These are phyloP conservation scores for Sonneratia caseolaris DNA, from an alignment of 345 rosid genomes.

Conservation along the genomic window DNA sequence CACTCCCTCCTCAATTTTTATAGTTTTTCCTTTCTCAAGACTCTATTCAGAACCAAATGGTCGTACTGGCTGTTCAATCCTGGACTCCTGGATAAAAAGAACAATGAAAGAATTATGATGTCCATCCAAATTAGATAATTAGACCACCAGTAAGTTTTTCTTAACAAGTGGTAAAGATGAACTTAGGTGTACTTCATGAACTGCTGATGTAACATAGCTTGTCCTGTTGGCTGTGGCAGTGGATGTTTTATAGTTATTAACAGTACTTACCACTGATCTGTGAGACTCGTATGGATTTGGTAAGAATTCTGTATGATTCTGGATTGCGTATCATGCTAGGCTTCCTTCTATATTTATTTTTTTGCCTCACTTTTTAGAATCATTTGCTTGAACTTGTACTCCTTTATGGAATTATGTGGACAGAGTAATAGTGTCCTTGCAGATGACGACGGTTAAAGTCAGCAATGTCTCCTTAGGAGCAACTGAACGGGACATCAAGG, in stretches of 20 bases:
- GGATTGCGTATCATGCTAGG: too few relatives aligned
- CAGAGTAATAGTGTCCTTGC: slow-evolving; percentile 11
- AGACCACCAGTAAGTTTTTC: not conserved
- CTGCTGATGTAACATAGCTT: too few relatives aligned
- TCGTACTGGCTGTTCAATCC: not conserved
- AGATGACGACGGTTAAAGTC: slow-evolving; percentile 51
- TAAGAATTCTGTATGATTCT: too few relatives aligned
- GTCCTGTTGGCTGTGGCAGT: too few relatives aligned
- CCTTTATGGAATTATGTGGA: not conserved
- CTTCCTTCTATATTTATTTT: not conserved
- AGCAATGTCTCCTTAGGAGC: slow-evolving; percentile 71
- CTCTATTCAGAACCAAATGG: not conserved
- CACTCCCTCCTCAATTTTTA: too few relatives aligned
- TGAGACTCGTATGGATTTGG: too few relatives aligned
- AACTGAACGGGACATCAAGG: slow-evolving; percentile 54
- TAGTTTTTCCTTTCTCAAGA: too few relatives aligned
- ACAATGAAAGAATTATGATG: not conserved
- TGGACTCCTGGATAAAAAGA: not conserved
- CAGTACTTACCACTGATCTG: too few relatives aligned
- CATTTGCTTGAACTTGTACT: not conserved
- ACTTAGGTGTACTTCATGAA: too few relatives aligned
- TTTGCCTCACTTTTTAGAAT: not conserved
- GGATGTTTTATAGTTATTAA: too few relatives aligned
- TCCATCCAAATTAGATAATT: not conserved
- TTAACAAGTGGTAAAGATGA: not conserved